These are phyloP conservation scores for Chalaropsis thielavioides DNA, from an alignment of 2,329 filamentous ascomycete species.

Conservation along the genomic window DNA sequence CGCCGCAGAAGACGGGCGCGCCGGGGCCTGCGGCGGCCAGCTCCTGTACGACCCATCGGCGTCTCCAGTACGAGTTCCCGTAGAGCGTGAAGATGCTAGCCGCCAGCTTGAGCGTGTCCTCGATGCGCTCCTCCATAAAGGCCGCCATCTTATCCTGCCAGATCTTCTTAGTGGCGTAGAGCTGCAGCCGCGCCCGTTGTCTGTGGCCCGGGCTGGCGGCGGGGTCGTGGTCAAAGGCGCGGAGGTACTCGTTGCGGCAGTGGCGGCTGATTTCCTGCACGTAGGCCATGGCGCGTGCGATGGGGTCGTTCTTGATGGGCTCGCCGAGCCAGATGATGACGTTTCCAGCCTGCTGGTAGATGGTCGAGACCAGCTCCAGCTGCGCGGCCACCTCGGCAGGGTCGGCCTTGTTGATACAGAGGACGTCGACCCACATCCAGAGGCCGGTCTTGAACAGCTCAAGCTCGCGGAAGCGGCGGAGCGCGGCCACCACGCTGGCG, in stretches of 20 bases:
- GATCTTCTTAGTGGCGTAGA: constrained; percentile 11
- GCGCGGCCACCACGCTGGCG: constrained; percentile 8
- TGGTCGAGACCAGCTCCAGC: constrained; percentile 14
- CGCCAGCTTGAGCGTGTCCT: constrained; percentile 15
- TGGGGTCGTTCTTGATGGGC: constrained; percentile 12
- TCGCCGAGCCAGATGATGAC: constrained; percentile 20
- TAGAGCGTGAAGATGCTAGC: constrained; percentile 16
- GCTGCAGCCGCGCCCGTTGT: constrained; percentile 11
- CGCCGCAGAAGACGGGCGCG: constrained; percentile 13
- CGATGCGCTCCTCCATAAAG: constrained; percentile 9
- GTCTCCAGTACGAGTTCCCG: constrained; percentile 14
- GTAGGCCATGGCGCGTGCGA: constrained; percentile 11
- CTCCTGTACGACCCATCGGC: constrained; percentile 13
- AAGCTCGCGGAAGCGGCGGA: constrained; percentile 16
- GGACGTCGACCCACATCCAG: constrained; percentile 20
- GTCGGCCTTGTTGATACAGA: constrained; percentile 20
- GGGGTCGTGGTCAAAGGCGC: constrained; percentile 13
- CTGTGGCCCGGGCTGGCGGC: constrained; percentile 13
- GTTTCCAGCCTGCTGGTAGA: constrained; percentile 18
- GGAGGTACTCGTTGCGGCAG: constrained; percentile 14
- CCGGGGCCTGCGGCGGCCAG: constrained; percentile 4
- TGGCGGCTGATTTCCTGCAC: constrained; percentile 14
- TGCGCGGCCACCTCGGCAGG: constrained; percentile 17
- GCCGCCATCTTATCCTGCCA: constrained; percentile 12
- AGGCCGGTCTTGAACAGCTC: constrained; percentile 17